Percentiles rank a stretch among this genome's conserved stretches.
Evolutionary conservation across 2,329 filamentous ascomycete genomes (phyloP).

Genomic region (Amphichorda felina): DNA sequence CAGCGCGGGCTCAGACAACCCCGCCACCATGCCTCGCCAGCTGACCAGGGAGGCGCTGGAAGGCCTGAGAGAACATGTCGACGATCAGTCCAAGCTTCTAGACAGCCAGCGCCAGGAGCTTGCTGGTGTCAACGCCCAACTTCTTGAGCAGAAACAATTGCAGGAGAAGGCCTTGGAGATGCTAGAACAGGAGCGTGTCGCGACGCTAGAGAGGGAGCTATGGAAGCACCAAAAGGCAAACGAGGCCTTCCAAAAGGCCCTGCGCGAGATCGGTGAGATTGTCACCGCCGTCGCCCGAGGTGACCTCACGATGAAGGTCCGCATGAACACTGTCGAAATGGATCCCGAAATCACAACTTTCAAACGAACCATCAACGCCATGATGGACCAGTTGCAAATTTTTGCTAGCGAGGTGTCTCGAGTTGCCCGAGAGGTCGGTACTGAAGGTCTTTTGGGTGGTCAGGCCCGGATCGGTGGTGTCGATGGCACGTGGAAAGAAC

Average conservation of each 20-base stretch:
- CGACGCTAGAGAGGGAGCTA: slow-evolving; percentile 80
- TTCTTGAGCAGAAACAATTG: slow-evolving; percentile 74
- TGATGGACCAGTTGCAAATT: slow-evolving; percentile 96
- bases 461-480: slow-evolving; percentile 91
- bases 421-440: slow-evolving; percentile 90
- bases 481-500: slow-evolving; percentile 93
- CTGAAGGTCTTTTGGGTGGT: slow-evolving; percentile 85
- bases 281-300: slow-evolving; percentile 92
- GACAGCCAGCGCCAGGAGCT: slow-evolving; percentile 79
- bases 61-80: slow-evolving; percentile 79
- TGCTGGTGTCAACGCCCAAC: slow-evolving; percentile 71
- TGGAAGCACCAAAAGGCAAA: slow-evolving; percentile 98
- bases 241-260: slow-evolving; percentile 93
- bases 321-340: slow-evolving; percentile 93
- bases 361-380: slow-evolving; percentile 96
- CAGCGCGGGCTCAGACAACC: slow-evolving; percentile 18
- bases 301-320: slow-evolving; percentile 91
- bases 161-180: slow-evolving; percentile 73
- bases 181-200: slow-evolving; percentile 79
- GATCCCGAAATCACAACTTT: slow-evolving; percentile 97
- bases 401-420: slow-evolving; percentile 95
- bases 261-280: slow-evolving; percentile 94
- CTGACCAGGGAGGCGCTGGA: slow-evolving; percentile 75
- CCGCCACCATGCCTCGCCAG: slow-evolving; percentile 26
- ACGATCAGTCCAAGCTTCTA: slow-evolving; percentile 87